A percentile compares a stretch with the other conserved stretches of the same genome.
Conservation (phyloP, 768 basidiomycete species). For the Lactifluus subvellereus region DNA sequence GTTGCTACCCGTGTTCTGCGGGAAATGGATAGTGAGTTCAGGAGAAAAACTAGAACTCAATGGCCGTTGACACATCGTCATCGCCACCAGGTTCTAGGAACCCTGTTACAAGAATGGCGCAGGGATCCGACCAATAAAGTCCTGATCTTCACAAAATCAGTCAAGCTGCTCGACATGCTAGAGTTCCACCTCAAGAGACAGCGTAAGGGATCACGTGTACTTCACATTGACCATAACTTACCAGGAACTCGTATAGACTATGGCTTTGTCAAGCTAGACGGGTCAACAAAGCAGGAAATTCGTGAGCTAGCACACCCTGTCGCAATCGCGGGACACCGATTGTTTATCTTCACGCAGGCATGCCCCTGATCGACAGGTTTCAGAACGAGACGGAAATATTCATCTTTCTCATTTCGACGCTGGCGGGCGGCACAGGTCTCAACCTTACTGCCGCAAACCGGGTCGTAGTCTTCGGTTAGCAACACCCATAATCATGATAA, state of each 20-base stretch:
- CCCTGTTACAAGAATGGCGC: slow-evolving; percentile 60
- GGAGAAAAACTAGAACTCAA: not conserved
- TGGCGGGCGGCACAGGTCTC: slow-evolving; percentile 87
- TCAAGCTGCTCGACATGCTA: slow-evolving; percentile 83
- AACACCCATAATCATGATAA: not conserved
- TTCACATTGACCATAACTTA: slow-evolving; percentile 21
- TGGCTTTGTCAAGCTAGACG: slow-evolving; percentile 71
- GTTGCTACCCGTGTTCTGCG: slow-evolving; percentile 62
- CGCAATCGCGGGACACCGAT: not conserved
- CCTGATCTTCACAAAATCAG: slow-evolving; percentile 88
- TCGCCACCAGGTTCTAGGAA: slow-evolving; percentile 55
- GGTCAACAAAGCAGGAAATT: slow-evolving; percentile 58
- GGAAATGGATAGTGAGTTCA: slow-evolving; percentile 71
- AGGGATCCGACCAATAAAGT: slow-evolving; percentile 74
- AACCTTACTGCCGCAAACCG: slow-evolving; percentile 92
- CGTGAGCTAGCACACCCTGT: slow-evolving; percentile 41
- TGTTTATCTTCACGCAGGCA: slow-evolving; percentile 42
- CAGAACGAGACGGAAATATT: slow-evolving; percentile 67
- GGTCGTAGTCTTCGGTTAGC: slow-evolving; percentile 79
- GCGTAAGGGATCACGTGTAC: slow-evolving; percentile 35
- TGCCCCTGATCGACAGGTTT: slow-evolving; percentile 83
- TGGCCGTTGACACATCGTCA: not conserved
- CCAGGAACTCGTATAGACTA: slow-evolving; percentile 33
- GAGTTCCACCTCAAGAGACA: slow-evolving; percentile 61
- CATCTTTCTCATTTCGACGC: slow-evolving; percentile 83